Evolutionary conservation across 192 early-diverging fungal genomes (phyloP), one percentile per base, ranked within the genome.

Genomic region (Gryganskiella cystojenkinii): DNA sequence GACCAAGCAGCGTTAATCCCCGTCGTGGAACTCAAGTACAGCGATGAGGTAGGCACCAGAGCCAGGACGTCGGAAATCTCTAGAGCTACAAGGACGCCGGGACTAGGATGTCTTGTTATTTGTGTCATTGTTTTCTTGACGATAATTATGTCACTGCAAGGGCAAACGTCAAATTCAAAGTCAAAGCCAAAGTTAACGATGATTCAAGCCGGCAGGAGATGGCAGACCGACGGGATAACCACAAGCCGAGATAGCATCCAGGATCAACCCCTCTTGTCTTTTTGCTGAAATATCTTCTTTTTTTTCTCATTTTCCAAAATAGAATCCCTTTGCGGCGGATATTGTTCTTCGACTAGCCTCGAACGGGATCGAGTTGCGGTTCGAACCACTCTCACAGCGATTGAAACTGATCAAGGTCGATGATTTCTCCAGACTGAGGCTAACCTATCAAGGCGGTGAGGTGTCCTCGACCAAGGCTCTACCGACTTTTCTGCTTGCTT

Each of bases 401-500:
- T 70, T 93, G n/a, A 87, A 84, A 59, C 71, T 80, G 15, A 88
- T 94, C 43, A 88, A 91, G 67, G 79, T 90, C 17, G 86, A 83
- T 54, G 89, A 92, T 71, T 85, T 92, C 31, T 64, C 71, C 3
- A 80, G 81, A 68, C 64, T 88, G 9, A 69, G 68, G 24, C 82
- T 93, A 24, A 66, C 80, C 0, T 92, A 91, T 72, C 80, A 86
- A 28, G 80, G 80, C 33, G 74, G 64, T n/a, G 88, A 90, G 43
- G 82, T 92, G 40, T 90, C 88, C 56, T 92, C 90, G 0, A 78
- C 66, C 34, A 88, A 87, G 65, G 80, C 84, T 7, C 76, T 89
- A 3, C 88, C 93, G 3, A 94, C 91, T 8, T 92, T 89, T 63
- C 57, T 89, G 13, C 61, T 85, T 1, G 87, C 92, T 19, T 90